Evolutionary conservation across 768 basidiomycete genomes (phyloP).

Genomic region (Podaxis sp.): DNA sequence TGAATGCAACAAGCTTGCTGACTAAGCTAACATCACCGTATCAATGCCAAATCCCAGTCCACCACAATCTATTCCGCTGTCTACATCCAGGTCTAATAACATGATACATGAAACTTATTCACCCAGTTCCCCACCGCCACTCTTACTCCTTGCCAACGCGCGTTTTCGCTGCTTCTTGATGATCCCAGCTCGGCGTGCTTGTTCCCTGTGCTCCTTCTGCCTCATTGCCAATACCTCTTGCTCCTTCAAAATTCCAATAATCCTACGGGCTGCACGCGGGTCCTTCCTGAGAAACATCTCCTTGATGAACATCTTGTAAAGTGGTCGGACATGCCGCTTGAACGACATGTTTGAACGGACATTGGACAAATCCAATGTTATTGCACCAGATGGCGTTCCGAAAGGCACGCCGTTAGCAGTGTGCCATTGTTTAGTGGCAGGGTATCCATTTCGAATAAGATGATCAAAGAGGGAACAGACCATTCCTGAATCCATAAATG

Average conservation of each 20-base stretch:
- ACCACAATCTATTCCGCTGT: background rate
- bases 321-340: slow-evolving; percentile 54
- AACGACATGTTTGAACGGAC: slow-evolving; percentile 45
- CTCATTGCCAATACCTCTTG: slow-evolving; percentile 27
- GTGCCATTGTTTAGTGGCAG: slow-evolving; percentile 30
- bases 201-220: slow-evolving; percentile 27
- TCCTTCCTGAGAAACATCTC: slow-evolving; percentile 58
- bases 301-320: slow-evolving; percentile 72
- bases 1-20: background rate
- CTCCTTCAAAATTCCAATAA: slow-evolving; percentile 52
- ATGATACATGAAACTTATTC: background rate
- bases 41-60: background rate
- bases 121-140: background rate
- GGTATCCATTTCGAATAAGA: slow-evolving; percentile 57
- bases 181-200: slow-evolving; percentile 27
- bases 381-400: slow-evolving; percentile 25
- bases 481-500: slow-evolving; percentile 33
- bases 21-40: background rate
- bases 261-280: slow-evolving; percentile 41
- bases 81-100: background rate
- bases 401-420: slow-evolving; percentile 38
- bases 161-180: slow-evolving; percentile 23
- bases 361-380: slow-evolving; percentile 28
- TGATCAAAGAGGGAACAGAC: slow-evolving; percentile 62
- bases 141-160: background rate